phyloP scores from a whole-genome alignment of 768 basidiomycete species.

The Leccinellum albellum region DNA sequence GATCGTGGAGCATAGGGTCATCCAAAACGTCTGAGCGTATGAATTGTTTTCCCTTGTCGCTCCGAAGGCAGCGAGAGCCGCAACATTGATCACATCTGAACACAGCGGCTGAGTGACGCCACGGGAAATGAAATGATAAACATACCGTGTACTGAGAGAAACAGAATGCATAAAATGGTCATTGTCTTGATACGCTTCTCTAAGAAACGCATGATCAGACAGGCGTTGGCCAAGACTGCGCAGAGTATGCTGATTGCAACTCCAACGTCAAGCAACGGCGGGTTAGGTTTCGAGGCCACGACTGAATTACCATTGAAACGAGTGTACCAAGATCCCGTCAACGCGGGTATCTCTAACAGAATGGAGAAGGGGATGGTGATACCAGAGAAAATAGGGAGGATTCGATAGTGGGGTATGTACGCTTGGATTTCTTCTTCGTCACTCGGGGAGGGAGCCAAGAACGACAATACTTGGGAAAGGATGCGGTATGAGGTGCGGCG shows the following conservation, averaged over 20 bases:
- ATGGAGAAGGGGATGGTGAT: conserved; percentile 73
- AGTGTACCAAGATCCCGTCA: conserved; percentile 75
- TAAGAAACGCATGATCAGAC: conserved; percentile 66
- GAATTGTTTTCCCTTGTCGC: conserved; percentile 63
- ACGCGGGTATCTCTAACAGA: conserved; percentile 76
- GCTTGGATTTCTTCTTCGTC: conserved; percentile 26
- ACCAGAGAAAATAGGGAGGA: conserved; percentile 62
- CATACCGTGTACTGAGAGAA: conserved; percentile 69
- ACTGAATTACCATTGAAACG: conserved; percentile 40
- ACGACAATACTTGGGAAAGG: conserved; percentile 5
- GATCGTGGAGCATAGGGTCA: conserved; percentile 70
- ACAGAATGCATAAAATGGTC: conserved; percentile 61
- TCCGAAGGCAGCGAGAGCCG: conserved; percentile 58
- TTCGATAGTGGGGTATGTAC: conserved; percentile 57
- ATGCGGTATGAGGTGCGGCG: not conserved
- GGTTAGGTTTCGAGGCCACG: conserved; percentile 50
- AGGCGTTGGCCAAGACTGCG: conserved; percentile 64
- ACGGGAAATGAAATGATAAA: not conserved
- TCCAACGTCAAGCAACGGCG: conserved; percentile 55
- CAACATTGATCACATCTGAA: conserved; percentile 67
- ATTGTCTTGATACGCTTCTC: conserved; percentile 60
- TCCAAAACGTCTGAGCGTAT: conserved; percentile 71
- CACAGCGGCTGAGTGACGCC: not conserved
- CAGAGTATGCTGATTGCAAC: conserved; percentile 65
- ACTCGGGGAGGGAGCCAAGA: conserved; percentile 16